Evolutionary conservation across 129 eudicot genomes (phyloP).

Genomic region (Centaurea solstitialis): DNA sequence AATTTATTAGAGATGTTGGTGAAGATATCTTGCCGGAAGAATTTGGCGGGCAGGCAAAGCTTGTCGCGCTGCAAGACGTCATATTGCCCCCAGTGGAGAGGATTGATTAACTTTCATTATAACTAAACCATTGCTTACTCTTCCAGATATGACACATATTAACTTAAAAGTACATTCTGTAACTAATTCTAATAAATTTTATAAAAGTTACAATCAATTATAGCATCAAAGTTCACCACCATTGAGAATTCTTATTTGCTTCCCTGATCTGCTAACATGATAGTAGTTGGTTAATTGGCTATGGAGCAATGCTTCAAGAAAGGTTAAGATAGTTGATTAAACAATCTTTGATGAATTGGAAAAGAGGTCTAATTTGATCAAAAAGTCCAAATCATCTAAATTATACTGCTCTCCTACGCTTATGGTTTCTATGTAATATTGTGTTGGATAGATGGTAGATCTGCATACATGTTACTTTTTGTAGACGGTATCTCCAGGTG

Average conservation of each 20-base stretch:
- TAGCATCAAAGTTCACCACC: constrained; percentile 4
- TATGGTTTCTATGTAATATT: no score
- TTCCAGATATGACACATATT: background rate
- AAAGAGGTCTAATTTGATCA: no score
- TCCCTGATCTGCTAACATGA: background rate
- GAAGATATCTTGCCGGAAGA: constrained; percentile 71
- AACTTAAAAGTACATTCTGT: constrained; percentile 3
- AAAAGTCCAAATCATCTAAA: no score
- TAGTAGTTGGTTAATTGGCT: background rate
- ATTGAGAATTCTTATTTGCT: background rate
- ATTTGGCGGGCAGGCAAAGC: constrained; percentile 56
- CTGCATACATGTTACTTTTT: no score
- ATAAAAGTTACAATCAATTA: background rate
- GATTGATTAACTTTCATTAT: constrained; percentile 26
- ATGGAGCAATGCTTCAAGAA: background rate
- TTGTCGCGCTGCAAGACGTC: constrained; percentile 52
- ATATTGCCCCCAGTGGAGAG: constrained; percentile 33
- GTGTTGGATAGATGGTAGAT: no score
- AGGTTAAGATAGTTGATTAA: background rate
- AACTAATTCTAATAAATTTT: constrained; percentile 3
- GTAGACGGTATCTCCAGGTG: no score
- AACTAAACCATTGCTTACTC: constrained; percentile 17
- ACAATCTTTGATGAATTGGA: background rate
- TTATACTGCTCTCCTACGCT: no score
- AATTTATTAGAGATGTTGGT: constrained; percentile 47